Conservation (phyloP, 2,329 filamentous ascomycete genomes). For the Fusarium solani-melongenae region DNA sequence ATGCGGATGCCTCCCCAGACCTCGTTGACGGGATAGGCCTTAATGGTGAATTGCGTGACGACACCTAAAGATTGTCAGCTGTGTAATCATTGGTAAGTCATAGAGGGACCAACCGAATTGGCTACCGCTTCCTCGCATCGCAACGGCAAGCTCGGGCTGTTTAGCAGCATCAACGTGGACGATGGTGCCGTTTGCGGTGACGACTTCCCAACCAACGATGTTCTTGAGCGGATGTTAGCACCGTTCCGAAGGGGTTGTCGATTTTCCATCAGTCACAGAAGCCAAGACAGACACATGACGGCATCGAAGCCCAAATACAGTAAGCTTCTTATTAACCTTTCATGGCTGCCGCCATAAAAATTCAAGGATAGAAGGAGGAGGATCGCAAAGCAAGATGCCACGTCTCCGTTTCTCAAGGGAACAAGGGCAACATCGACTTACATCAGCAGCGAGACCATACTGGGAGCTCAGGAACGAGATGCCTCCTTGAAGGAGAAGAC, state of each 20-base stretch:
- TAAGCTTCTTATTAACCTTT: background rate
- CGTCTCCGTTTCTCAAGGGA: background rate
- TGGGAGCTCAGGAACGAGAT: constrained; percentile 23
- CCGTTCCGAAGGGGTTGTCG: background rate
- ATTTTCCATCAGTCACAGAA: background rate
- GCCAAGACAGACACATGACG: background rate
- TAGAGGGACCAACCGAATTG: constrained; percentile 12
- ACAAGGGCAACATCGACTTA: background rate
- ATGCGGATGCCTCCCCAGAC: constrained; percentile 20
- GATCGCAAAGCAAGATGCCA: background rate
- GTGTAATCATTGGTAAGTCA: background rate
- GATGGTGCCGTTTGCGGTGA: constrained; percentile 16
- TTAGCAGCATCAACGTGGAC: background rate
- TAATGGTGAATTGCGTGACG: constrained; percentile 7
- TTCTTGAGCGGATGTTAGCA: constrained; percentile 3
- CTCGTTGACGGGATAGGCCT: background rate
- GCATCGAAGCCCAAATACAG: background rate
- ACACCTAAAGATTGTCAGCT: background rate
- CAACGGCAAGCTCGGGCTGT: constrained; percentile 15
- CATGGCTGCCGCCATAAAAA: background rate
- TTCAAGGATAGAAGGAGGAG: background rate
- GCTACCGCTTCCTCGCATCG: constrained; percentile 17
- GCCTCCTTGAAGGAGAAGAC: constrained; percentile 6
- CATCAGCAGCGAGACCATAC: constrained; percentile 21
- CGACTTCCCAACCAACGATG: constrained; percentile 15